Evolutionary conservation across 2,329 filamentous ascomycete genomes (phyloP).

Genomic region (Periglandula ipomoeae): DNA sequence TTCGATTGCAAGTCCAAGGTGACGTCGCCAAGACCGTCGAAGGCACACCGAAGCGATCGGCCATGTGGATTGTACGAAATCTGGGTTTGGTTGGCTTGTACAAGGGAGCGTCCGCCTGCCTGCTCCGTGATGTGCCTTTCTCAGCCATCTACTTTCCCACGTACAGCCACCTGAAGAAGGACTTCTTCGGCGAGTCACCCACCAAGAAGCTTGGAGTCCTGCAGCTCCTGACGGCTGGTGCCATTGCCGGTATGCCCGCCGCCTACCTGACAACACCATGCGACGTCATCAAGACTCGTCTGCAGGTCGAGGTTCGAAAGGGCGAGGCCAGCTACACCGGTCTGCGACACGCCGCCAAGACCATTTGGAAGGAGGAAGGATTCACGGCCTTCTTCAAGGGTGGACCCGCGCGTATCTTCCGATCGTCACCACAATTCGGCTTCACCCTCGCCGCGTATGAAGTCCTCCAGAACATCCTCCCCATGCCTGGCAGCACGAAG

Average conservation of each 20-base stretch:
- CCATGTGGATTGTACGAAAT: slow-evolving; percentile 96
- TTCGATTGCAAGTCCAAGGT: slow-evolving; percentile 92
- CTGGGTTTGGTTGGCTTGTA: slow-evolving; percentile 90
- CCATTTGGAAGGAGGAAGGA: slow-evolving; percentile 82
- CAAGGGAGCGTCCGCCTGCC: slow-evolving; percentile 90
- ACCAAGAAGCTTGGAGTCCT: slow-evolving; percentile 83
- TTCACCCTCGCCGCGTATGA: slow-evolving; percentile 97
- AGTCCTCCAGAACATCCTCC: slow-evolving; percentile 71
- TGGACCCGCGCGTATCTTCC: slow-evolving; percentile 86
- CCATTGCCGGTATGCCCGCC: slow-evolving; percentile 85
- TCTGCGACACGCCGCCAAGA: slow-evolving; percentile 74
- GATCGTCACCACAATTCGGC: slow-evolving; percentile 94
- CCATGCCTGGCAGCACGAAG: slow-evolving; percentile 57
- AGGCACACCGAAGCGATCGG: slow-evolving; percentile 75
- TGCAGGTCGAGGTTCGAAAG: slow-evolving; percentile 96
- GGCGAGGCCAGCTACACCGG: slow-evolving; percentile 84
- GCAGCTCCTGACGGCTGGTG: slow-evolving; percentile 87
- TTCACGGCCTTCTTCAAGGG: slow-evolving; percentile 98
- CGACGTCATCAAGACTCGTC: slow-evolving; percentile 97
- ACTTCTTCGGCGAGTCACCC: slow-evolving; percentile 82
- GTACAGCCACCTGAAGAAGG: slow-evolving; percentile 88
- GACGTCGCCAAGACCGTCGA: slow-evolving; percentile 85
- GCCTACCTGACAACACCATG: slow-evolving; percentile 94
- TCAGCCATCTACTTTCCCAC: slow-evolving; percentile 98
- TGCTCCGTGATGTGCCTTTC: slow-evolving; percentile 94